Base-by-base conservation (phyloP, 1,139 yeast species). In the Diutina scorzettiae region DNA sequence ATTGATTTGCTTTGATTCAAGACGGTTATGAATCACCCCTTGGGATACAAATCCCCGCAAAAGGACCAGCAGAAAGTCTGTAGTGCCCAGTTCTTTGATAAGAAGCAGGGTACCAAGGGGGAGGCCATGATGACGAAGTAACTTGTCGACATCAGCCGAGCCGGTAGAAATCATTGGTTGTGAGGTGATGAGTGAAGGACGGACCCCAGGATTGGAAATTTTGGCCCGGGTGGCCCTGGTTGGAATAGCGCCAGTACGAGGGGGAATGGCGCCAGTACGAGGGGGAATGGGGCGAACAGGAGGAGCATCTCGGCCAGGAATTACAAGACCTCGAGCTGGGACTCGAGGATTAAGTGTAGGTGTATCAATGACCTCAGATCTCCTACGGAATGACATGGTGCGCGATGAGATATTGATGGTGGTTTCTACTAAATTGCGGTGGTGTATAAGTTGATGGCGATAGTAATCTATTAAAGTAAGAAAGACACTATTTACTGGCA, bases 61-160 rank as follows among this genome's bases (percentile, higher is more conserved):
- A 32, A 91, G 51, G 11, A 84, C 78, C n/a, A 87, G 73, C 3
- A 83, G 71, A 56, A 87, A 91, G 54, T 91, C 97, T 0, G 98
- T 89, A 14, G 93, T 80, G 0, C 95, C 94, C 12, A 77, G 72
- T 55, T 91, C 98, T 55, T 86, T 91, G 2, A 91, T 56, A 16
- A 89, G 58, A 37, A 87, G 55, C 5, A 84, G 70, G 12, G 71
- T 60, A 1, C 96, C 95, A 16, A 85, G 53, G 0, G 97, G 97
- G 14, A 89, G 56, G 0, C 98, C 98, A 47, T 77, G 85, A 57
- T 91, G 97, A 1, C 74, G 75, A 44, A 91, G 57, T 1, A 86
- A 61, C 48, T 71, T 76, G 57, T 91, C 97, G 30, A 91, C 59
- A 53, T 84, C 91, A 4, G 68, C 56, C 19, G 81, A 71, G 2